Conservation (phyloP, 768 basidiomycete species). For the Lactarius sp. region DNA sequence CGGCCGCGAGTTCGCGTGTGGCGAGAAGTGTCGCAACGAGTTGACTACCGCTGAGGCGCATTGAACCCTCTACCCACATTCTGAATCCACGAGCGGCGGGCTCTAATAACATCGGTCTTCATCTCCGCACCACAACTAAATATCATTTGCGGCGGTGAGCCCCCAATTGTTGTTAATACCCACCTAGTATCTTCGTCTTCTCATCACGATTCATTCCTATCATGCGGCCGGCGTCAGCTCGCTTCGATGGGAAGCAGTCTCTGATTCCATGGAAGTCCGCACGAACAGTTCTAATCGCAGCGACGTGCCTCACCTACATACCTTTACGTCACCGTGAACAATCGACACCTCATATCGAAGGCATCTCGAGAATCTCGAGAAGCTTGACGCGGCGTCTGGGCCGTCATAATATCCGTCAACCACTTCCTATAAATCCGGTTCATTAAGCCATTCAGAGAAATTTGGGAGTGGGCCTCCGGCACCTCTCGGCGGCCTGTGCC, state of each 20-base stretch:
- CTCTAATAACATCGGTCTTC: neutral
- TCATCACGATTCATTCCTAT: neutral
- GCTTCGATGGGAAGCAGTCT: neutral
- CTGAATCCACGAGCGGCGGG: neutral
- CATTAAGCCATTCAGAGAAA: neutral
- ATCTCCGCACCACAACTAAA: neutral
- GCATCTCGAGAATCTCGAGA: neutral
- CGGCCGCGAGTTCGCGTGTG: no score
- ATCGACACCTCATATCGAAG: neutral
- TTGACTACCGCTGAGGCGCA: no score
- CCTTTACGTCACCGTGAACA: neutral
- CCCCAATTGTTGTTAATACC: neutral
- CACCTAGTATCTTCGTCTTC: neutral
- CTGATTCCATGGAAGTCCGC: neutral
- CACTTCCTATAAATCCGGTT: neutral
- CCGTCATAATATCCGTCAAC: neutral
- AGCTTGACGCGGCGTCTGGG: neutral
- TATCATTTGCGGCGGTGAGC: neutral
- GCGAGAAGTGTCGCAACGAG: no score
- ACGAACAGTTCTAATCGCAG: neutral
- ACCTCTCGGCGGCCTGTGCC: no score
- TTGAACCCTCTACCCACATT: no score
- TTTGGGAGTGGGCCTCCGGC: neutral
- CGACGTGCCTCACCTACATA: neutral
- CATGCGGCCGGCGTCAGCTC: neutral